Evolutionary conservation across 1,284 basidiomycete genomes (phyloP).

Genomic region (Anthracocystis setariae): DNA sequence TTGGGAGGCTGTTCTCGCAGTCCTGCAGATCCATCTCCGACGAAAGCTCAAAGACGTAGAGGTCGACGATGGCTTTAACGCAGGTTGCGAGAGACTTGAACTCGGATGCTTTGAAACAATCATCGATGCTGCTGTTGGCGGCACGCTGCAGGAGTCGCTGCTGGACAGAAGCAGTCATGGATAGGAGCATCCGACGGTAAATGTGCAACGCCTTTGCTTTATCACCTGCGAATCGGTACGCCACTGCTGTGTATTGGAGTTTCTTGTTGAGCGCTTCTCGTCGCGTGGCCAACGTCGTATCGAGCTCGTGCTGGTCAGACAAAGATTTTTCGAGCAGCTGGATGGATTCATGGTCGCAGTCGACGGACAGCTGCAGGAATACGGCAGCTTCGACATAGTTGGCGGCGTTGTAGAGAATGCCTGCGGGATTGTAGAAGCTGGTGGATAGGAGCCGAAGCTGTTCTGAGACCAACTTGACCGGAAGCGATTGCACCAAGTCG

Average conservation of each 20-base stretch:
- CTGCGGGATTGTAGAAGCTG: slow-evolving; percentile 68
- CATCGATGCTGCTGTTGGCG: slow-evolving; percentile 13
- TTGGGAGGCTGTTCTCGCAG: slow-evolving; percentile 17
- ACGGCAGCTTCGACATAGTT: slow-evolving; percentile 55
- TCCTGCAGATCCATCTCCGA: slow-evolving; percentile 25
- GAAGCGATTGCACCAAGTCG: slow-evolving; percentile 7
- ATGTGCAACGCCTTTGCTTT: slow-evolving; percentile 23
- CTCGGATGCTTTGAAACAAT: slow-evolving; percentile 19
- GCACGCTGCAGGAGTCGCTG: slow-evolving; percentile 9
- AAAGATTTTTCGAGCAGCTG: slow-evolving; percentile 2
- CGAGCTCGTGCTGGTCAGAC: slow-evolving; percentile 11
- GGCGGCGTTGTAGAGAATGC: slow-evolving; percentile 66
- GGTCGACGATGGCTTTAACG: slow-evolving; percentile 37
- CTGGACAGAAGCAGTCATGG: slow-evolving; percentile 1
- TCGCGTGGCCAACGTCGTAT: slow-evolving; percentile 10
- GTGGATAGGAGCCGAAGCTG: slow-evolving; percentile 55
- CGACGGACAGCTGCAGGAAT: slow-evolving; percentile 58
- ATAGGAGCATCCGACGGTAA: slow-evolving; percentile 18
- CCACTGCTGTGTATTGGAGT: slow-evolving; percentile 44
- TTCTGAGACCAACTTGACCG: slow-evolving; percentile 17
- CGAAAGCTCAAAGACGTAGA: slow-evolving; percentile 44
- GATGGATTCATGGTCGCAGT: slow-evolving; percentile 34
- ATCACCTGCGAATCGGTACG: slow-evolving; percentile 35
- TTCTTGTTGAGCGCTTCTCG: slow-evolving; percentile 27
- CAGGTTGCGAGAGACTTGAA: slow-evolving; percentile 9